Base-by-base conservation (phyloP, 2,329 filamentous ascomycete genomes). In the Thermomyces lanuginosus region DNA sequence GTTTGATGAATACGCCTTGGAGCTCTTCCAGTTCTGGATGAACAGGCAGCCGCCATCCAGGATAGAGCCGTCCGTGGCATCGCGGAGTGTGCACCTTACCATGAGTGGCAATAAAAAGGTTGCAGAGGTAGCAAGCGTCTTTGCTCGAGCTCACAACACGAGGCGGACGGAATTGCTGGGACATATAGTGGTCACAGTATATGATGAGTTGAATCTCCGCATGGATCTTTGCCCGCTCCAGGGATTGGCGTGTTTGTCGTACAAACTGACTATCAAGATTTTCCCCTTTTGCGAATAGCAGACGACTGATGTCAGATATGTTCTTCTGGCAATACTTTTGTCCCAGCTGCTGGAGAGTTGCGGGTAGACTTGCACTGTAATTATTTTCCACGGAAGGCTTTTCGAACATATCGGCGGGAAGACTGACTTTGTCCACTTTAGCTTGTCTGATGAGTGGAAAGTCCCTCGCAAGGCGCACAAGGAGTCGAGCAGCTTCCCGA, bases 381-480 rank as follows among this genome's bases (percentile, higher is more conserved):
- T 26, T n/a, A 7, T n/a, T n/a, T n/a, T 11, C 13, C 14, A 17
- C 13, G 12, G 6, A 8, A 13, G 10, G 16, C 22, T 31, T 29
- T 3, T 32, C 10, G 26, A 52, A 54, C 14, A 39, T 39, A 5
- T 45, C 16, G 2, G 29, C 8, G 2, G 42, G 39, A n/a, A 56
- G 45, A 17, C 38, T 33, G 9, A 54, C 40, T 3, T 39, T 11
- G 2, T 46, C 31, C 5, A 53, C 37, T 8, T 33, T 37, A 24
- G 52, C 44, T 1, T 34, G 31, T 11, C 45, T 41, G 22, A 48
- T 39, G 4, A 54, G 13, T 0, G 40, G 36, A 6, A 36, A 40
- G 6, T 43, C 44, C 26, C 41, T 49, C 1, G 55, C 52, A 3
- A 34, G 38, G 1, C 43, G 41, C 29, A 43, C 43, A 3, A 63